Percentiles rank a stretch among this genome's conserved stretches.
phyloP scores from a whole-genome alignment of 352 stramenopile species.

The Pythium insidiosum region DNA sequence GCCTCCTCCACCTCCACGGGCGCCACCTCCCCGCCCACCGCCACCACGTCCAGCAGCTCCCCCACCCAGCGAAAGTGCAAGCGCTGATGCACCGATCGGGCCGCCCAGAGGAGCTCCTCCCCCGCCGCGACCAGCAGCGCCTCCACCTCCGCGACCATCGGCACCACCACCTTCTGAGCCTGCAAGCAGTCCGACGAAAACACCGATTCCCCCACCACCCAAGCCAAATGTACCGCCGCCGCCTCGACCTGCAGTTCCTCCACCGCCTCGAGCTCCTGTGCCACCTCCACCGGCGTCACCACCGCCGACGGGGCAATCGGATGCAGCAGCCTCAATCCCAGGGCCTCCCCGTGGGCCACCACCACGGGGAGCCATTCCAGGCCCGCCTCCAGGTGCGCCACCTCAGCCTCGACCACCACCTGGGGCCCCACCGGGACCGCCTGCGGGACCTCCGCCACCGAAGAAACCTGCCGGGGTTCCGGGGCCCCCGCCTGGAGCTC shows the following conservation, averaged over 20 bases:
- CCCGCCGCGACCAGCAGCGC: too few relatives aligned
- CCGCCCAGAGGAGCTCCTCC: too few relatives aligned
- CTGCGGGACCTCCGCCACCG: slow-evolving; percentile 19
- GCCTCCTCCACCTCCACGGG: too few relatives aligned
- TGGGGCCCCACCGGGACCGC: slow-evolving; percentile 21
- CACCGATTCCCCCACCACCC: neutral
- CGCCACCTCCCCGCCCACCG: too few relatives aligned
- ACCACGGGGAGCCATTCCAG: slow-evolving; percentile 1
- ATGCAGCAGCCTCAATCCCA: slow-evolving; percentile 4
- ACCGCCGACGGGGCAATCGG: neutral
- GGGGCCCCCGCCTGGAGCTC: slow-evolving; percentile 32
- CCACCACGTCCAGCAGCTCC: too few relatives aligned
- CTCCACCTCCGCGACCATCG: too few relatives aligned
- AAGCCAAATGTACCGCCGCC: neutral
- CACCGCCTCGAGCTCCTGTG: slow-evolving; percentile 1
- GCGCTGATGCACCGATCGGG: too few relatives aligned
- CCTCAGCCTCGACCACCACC: slow-evolving; percentile 16
- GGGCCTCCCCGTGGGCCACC: slow-evolving; percentile 4
- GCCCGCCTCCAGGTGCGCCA: slow-evolving; percentile 9
- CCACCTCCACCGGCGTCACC: slow-evolving; percentile 6
- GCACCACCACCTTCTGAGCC: too few relatives aligned
- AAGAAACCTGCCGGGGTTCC: slow-evolving; percentile 17
- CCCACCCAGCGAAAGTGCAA: too few relatives aligned
- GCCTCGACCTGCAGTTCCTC: slow-evolving; percentile 4
- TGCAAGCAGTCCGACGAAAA: too few relatives aligned